These are phyloP conservation scores for Phaffia tasmanica DNA, from an alignment of 768 basidiomycete species.

Conservation along the genomic window DNA sequence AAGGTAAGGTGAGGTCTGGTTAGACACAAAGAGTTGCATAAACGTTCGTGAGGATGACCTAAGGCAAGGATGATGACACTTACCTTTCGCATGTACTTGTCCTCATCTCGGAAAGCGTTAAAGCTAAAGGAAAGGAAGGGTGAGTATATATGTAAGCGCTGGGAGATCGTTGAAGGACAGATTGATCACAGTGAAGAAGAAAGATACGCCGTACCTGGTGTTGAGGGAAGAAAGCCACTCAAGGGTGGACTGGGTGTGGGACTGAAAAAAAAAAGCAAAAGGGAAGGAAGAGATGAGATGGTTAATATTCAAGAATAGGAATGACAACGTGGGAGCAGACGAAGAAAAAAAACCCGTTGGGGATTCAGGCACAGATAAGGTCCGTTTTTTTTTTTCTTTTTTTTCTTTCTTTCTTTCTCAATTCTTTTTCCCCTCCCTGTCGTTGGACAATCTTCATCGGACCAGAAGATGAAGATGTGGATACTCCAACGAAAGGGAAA, in stretches of 20 bases:
- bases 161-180: background rate
- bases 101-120: slow-evolving; percentile 59
- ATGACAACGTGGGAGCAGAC: no score
- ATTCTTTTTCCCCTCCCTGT: no score
- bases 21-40: background rate
- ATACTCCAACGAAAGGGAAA: no score
- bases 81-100: slow-evolving; percentile 86
- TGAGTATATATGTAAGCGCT: background rate
- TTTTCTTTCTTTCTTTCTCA: no score
- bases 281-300: no score
- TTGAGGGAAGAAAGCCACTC: slow-evolving; percentile 82
- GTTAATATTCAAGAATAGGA: no score
- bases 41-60: background rate
- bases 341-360: no score
- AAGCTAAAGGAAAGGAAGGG: slow-evolving; percentile 34
- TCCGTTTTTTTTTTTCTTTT: no score
- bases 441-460: no score
- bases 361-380: no score
- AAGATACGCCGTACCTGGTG: slow-evolving; percentile 42
- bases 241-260: slow-evolving; percentile 48
- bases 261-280: slow-evolving; percentile 3
- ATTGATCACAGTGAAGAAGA: background rate
- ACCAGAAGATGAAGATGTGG: no score
- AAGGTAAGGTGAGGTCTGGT: background rate
- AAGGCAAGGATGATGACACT: slow-evolving; percentile 29